These are phyloP conservation scores for Myxozyma udenii DNA, from an alignment of 805 yeast genomes.

Conservation along the genomic window DNA sequence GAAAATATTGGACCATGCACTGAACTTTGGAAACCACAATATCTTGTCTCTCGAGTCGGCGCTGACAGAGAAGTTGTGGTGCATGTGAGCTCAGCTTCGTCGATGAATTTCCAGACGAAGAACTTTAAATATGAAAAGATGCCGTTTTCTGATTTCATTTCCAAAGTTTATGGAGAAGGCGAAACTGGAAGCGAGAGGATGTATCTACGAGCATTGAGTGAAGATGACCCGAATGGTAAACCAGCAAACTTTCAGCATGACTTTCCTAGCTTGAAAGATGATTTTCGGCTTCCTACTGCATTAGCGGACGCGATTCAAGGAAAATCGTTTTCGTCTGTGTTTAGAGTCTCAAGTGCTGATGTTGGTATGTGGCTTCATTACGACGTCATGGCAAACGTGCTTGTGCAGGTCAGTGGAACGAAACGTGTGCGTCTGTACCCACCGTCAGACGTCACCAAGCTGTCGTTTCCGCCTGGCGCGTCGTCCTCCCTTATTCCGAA, in stretches of 20 bases:
- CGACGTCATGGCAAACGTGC: slow-evolving; percentile 41
- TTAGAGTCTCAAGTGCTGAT: slow-evolving; percentile 38
- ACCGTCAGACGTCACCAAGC: slow-evolving; percentile 36
- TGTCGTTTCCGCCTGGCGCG: slow-evolving; percentile 37
- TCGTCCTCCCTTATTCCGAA: slow-evolving; percentile 39
- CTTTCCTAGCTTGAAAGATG: slow-evolving; percentile 36
- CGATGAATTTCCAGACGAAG: slow-evolving; percentile 37
- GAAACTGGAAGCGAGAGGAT: slow-evolving; percentile 6
- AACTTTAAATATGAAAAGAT: slow-evolving; percentile 37
- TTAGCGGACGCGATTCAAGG: slow-evolving; percentile 26
- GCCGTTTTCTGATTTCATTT: slow-evolving; percentile 35
- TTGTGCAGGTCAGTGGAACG: slow-evolving; percentile 40
- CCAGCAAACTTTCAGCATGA: slow-evolving; percentile 36
- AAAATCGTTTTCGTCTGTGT: slow-evolving; percentile 38
- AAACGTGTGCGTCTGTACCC: slow-evolving; percentile 40
- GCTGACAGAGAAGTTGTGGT: slow-evolving; percentile 33
- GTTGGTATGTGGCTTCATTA: slow-evolving; percentile 42
- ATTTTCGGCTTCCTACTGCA: slow-evolving; percentile 36
- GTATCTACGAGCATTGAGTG: slow-evolving; percentile 37
- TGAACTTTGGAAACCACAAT: slow-evolving; percentile 35
- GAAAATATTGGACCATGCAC: slow-evolving; percentile 36
- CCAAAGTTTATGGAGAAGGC: slow-evolving; percentile 25
- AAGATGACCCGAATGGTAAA: slow-evolving; percentile 35
- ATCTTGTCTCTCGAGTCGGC: slow-evolving; percentile 36
- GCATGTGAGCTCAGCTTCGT: slow-evolving; percentile 31